Conservation (phyloP, 768 basidiomycete genomes). For the Auricularia auricula-judae region DNA sequence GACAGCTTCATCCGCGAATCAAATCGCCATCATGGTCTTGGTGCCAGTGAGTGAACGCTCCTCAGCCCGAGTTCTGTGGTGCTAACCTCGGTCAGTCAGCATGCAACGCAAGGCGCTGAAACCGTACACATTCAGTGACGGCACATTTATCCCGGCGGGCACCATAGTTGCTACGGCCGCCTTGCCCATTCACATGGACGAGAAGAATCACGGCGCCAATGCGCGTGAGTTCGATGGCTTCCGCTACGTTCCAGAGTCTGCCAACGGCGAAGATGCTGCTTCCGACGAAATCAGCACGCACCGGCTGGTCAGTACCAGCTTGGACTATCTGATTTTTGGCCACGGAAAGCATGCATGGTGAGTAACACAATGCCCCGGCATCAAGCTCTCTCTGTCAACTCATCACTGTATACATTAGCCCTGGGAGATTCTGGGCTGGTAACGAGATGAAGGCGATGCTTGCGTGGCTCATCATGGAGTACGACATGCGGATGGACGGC, state of each 20-base stretch:
- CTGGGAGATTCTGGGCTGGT: constrained; percentile 11
- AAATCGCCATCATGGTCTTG: constrained; percentile 4
- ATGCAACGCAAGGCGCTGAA: constrained; percentile 23
- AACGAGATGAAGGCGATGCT: constrained; percentile 12
- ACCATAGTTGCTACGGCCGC: constrained; percentile 16
- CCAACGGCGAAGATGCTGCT: background rate
- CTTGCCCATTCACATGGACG: no score
- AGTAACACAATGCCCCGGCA: background rate
- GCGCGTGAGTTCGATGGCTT: constrained; percentile 5
- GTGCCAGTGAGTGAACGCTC: background rate
- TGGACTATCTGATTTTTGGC: constrained; percentile 5
- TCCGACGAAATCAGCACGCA: background rate
- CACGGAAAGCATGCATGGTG: constrained; percentile 8
- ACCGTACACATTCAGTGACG: constrained; percentile 27
- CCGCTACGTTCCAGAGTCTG: background rate
- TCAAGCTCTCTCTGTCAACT: no score
- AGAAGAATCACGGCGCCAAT: background rate
- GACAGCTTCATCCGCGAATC: constrained; percentile 3
- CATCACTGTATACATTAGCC: constrained; percentile 1
- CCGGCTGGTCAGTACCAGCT: background rate
- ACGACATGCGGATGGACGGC: constrained; percentile 20
- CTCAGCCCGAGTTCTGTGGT: background rate
- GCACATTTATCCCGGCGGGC: constrained; percentile 25
- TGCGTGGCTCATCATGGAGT: constrained; percentile 15
- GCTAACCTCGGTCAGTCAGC: constrained; percentile 12